Base-by-base conservation (phyloP, 768 basidiomycete species). In the Russula sp. region DNA sequence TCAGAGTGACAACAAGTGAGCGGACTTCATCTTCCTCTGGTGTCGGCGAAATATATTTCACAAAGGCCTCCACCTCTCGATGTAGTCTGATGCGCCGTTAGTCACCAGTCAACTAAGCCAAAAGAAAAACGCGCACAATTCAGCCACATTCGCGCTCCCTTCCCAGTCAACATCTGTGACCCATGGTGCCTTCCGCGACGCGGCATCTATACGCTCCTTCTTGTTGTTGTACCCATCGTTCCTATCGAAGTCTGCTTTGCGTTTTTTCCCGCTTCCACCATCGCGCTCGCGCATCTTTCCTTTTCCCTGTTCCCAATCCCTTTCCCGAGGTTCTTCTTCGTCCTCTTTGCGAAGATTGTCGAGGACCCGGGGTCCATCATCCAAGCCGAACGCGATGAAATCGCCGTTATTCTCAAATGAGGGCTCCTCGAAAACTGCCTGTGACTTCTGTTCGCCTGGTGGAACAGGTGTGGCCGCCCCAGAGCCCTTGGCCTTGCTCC, bases 41-140 rank as follows among this genome's bases (percentile, higher is more conserved):
- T 0, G 90, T 86, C 0, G 97, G 95, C 0, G 90, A 89, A 73
- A 98, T 90, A 79, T 91, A 97, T 6, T 81, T 75, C 22, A 88
- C 83, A 69, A 93, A 98, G 0, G 93, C 87, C 58, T 84, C 78
- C 6, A 97, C 90, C 73, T 99, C 97, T 16, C 77, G 75, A 69
- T 97, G 90, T 58, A 98, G 73, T 81, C 96, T 95, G 59, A 9
- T 58, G 36, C 16, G 41, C 29, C 64, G 51, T 45, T 16, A 38
- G 32, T 51, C 43, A 70, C 59, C 53, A 18, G n/a, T 13, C 13
- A 56, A 20, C 11, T 22, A 36, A 60, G 32, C 11, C 34, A 52
- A 20, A 45, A 35, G 48, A 38, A 57, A 45, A 10, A 52, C 16
- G 81, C 88, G 59, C 67, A 94, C 93, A 95, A 78, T 71, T 95